Evolutionary conservation across 108 stramenopile species (phyloP), one percentile per base, ranked within the genome.

Genomic region (Nitzschia sp.): DNA sequence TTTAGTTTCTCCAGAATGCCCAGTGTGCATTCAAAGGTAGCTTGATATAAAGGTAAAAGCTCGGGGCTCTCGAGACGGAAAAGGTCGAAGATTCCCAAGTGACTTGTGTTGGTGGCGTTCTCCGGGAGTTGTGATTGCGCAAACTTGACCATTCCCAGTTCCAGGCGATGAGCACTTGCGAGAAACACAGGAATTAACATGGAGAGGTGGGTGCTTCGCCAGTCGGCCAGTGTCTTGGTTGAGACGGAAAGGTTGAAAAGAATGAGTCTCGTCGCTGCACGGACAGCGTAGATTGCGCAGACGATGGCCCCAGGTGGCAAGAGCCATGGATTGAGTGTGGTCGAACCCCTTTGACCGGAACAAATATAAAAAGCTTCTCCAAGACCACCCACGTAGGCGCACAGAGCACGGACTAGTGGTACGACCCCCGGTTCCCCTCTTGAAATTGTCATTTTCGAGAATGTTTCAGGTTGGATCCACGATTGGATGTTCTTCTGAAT

Each of bases 381-480:
- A 23, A 85, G 45, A 36, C 81, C 80, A 6, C 78, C 80, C 2
- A 57, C 29, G 35, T 70, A 82, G 4, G 77, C 72, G 50, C 73
- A 80, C 5, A 85, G 68, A 19, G 72, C 75, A 17, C 81, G 78
- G 23, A 80, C 52, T 11, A 85, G 34, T 27, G 79, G 80, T 1
- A 75, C 53, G 13, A 53, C 41, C 22, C 16, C 38, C 47, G 68
- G 69, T 45, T 80, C 72, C 8, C 33, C 45, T 29, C 46, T 23
- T 29, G 65, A 25, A 21, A 17, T 23, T 28, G 52, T 52, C 25
- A 16, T 16, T 32, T n/a, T 25, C 22, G 36, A 25, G 0, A 8
- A 16, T 41, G 36, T 28, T 23, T 32, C 25, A 44, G 63, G 45
- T 23, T 38, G 23, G 16, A 66, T 31, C 69, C 58, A 77, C 1